These are phyloP conservation scores for Pleurotus citrinopileatus DNA, from an alignment of 768 basidiomycete species.

Conservation along the genomic window DNA sequence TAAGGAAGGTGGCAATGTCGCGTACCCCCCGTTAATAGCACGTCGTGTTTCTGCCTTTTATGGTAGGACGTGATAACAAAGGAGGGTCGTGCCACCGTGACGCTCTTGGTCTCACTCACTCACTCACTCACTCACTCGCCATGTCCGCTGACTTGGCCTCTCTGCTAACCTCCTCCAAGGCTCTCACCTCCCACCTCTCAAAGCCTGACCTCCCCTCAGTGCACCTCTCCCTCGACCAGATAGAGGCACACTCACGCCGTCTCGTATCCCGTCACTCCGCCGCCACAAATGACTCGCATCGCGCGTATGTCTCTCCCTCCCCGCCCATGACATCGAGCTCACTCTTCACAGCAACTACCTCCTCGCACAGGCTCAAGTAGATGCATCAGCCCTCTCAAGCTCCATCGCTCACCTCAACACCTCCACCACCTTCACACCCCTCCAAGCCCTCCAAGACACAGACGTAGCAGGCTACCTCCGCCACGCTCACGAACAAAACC, in stretches of 20 bases:
- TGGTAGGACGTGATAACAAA: background rate
- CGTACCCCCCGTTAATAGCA: conserved; percentile 8
- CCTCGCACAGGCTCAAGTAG: conserved; percentile 90
- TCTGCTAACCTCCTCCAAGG: conserved; percentile 67
- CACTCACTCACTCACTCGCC: too few species aligned
- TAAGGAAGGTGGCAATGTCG: background rate
- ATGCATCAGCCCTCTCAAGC: conserved; percentile 81
- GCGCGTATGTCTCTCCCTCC: conserved; percentile 54
- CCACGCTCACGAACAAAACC: conserved; percentile 92
- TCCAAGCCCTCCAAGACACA: conserved; percentile 92
- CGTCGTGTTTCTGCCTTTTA: conserved; percentile 11
- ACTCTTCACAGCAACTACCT: conserved; percentile 73
- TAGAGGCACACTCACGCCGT: conserved; percentile 88
- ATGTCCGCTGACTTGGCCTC: conserved; percentile 60
- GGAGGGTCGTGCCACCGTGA: background rate
- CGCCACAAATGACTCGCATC: conserved; percentile 61
- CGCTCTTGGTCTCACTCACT: background rate
- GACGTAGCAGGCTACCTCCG: conserved; percentile 92
- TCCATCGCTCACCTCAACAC: conserved; percentile 85
- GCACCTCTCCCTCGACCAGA: conserved; percentile 88
- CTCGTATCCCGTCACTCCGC: conserved; percentile 73
- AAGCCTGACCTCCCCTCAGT: conserved; percentile 85
- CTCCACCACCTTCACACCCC: conserved; percentile 77
- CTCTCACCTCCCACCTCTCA: conserved; percentile 73
- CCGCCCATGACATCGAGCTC: conserved; percentile 8